Evolutionary conservation across 208 protist species (phyloP).

Genomic region (Leishmania tarentolae): DNA sequence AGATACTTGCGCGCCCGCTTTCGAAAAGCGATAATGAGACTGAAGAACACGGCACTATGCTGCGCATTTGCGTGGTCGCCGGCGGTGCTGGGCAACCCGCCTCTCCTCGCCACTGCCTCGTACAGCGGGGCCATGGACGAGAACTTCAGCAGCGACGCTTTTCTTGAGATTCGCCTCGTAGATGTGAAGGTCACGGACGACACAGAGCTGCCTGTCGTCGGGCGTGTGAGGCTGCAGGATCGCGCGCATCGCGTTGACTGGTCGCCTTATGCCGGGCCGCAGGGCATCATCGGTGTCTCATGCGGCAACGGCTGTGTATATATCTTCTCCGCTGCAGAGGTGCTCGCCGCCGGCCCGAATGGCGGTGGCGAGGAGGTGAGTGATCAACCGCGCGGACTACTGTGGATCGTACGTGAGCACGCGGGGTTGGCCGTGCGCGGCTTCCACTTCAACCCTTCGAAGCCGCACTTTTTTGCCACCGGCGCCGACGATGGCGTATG

Average conservation of each 20-base stretch:
- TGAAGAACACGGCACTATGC: conserved; percentile 63
- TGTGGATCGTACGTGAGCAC: conserved; percentile 88
- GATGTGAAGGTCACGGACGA: conserved; percentile 77
- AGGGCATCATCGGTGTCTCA: conserved; percentile 76
- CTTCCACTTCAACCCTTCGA: conserved; percentile 94
- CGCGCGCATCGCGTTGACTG: conserved; percentile 79
- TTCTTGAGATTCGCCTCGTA: conserved; percentile 65
- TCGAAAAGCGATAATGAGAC: conserved; percentile 42
- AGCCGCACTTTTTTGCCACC: conserved; percentile 86
- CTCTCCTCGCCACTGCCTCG: conserved; percentile 72
- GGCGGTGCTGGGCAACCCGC: conserved; percentile 41
- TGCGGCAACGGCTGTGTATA: conserved; percentile 71
- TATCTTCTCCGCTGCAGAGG: conserved; percentile 57
- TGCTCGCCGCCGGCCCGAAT: conserved; percentile 45
- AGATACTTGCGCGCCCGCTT: background rate
- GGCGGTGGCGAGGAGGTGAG: conserved; percentile 32
- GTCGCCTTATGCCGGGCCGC: conserved; percentile 47
- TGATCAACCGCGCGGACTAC: conserved; percentile 35
- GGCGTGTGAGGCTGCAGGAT: conserved; percentile 53
- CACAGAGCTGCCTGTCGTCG: conserved; percentile 65
- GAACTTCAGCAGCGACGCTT: conserved; percentile 73
- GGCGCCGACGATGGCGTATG: conserved; percentile 68
- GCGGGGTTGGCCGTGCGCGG: conserved; percentile 71
- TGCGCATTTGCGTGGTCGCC: conserved; percentile 85
- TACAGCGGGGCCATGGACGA: conserved; percentile 72